Evolutionary conservation across 2,329 filamentous ascomycete genomes (phyloP).

Genomic region (Xylariales sp.): DNA sequence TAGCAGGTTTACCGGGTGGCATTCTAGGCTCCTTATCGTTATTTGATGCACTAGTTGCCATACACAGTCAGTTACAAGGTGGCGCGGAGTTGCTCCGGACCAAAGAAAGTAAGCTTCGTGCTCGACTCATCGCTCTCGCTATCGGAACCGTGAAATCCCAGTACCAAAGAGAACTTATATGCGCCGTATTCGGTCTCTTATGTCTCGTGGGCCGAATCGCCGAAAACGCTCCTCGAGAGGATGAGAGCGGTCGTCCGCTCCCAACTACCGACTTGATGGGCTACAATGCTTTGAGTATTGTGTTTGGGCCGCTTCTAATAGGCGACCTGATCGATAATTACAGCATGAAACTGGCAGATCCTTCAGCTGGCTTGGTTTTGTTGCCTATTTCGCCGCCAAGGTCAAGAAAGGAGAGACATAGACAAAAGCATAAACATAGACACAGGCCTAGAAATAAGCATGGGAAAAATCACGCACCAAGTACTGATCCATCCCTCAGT

Average conservation of each 20-base stretch:
- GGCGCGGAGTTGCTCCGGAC: slow-evolving; percentile 64
- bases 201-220: slow-evolving; percentile 69
- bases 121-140: slow-evolving; percentile 73
- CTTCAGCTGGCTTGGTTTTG: slow-evolving; percentile 56
- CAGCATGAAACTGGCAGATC: slow-evolving; percentile 58
- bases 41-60: slow-evolving; percentile 71
- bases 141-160: slow-evolving; percentile 69
- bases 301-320: slow-evolving; percentile 73
- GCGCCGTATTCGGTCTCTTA: slow-evolving; percentile 73
- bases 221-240: slow-evolving; percentile 64
- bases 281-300: slow-evolving; percentile 70
- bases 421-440: slow-evolving; percentile 42
- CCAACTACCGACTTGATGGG: slow-evolving; percentile 72
- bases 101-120: slow-evolving; percentile 67
- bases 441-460: slow-evolving; percentile 52
- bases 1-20: slow-evolving; percentile 72
- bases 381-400: slow-evolving; percentile 58
- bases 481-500: slow-evolving; percentile 44
- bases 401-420: slow-evolving; percentile 56
- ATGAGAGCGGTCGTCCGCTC: slow-evolving; percentile 62
- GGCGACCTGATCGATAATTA: slow-evolving; percentile 67
- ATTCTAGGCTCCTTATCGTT: slow-evolving; percentile 71
- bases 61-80: slow-evolving; percentile 66
- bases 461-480: neutral
- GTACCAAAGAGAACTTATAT: slow-evolving; percentile 72